Conservation (phyloP, 495 filamentous ascomycete species). For the Tricharina praecox region DNA sequence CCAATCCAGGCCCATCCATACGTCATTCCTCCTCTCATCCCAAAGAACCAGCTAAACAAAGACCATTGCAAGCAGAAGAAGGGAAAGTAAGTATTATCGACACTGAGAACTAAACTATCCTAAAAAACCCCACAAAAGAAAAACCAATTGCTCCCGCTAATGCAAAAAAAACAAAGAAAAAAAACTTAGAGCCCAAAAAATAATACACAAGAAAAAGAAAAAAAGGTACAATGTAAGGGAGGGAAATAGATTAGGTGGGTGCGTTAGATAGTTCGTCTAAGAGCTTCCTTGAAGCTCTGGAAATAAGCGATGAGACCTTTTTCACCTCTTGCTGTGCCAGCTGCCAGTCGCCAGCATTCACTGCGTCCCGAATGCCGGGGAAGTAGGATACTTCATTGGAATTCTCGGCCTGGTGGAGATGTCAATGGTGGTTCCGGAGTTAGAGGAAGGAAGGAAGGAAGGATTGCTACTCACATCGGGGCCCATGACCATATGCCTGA, state of each 20-base stretch:
- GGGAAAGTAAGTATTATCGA: too few relatives aligned
- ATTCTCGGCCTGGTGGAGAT: neutral
- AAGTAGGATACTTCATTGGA: constrained; percentile 66
- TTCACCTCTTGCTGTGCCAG: constrained; percentile 52
- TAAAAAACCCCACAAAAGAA: too few relatives aligned
- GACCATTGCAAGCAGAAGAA: too few relatives aligned
- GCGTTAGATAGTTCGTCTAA: constrained; percentile 11
- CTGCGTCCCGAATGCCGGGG: constrained; percentile 67
- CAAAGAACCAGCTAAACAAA: too few relatives aligned
- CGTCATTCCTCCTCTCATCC: too few relatives aligned
- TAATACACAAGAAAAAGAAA: neutral
- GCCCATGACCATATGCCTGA: constrained; percentile 80
- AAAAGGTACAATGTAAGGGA: neutral
- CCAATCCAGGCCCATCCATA: too few relatives aligned
- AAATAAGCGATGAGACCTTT: constrained; percentile 53
- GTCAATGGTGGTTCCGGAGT: neutral
- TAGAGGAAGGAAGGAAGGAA: neutral
- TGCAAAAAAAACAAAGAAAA: too few relatives aligned
- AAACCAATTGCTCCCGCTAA: constrained; percentile 1
- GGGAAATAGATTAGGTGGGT: neutral
- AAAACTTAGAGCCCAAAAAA: constrained; percentile 6
- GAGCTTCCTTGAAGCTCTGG: constrained; percentile 41
- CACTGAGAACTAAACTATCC: too few relatives aligned
- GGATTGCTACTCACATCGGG: constrained; percentile 40
- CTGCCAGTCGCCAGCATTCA: constrained; percentile 54